These are phyloP conservation scores for Corylus heterophylla DNA, from an alignment of 306 rosid species.

Conservation along the genomic window DNA sequence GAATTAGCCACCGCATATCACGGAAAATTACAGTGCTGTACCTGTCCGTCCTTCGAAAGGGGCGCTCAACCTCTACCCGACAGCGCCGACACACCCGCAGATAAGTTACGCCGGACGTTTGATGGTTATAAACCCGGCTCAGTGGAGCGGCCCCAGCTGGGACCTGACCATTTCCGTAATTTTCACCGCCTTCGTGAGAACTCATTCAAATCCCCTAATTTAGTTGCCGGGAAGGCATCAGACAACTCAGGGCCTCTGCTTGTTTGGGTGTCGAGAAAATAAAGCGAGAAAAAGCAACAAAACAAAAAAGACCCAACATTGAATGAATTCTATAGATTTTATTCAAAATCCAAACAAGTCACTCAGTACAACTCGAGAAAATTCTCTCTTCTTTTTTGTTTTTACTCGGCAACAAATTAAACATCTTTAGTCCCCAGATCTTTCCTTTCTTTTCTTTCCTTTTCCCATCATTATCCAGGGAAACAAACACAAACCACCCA, in stretches of 20 bases:
- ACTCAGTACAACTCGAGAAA: too few species aligned
- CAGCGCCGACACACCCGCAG: not conserved
- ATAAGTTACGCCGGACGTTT: conserved; percentile 15
- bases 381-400: not conserved
- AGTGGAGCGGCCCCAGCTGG: not conserved
- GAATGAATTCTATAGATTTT: not conserved
- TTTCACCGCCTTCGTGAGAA: not conserved
- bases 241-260: not conserved
- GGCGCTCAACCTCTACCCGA: not conserved
- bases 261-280: conserved; percentile 16
- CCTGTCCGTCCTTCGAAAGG: conserved; percentile 16
- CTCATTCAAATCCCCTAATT: not conserved
- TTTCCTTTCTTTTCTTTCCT: too few species aligned
- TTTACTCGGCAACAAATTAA: not conserved
- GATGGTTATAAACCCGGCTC: not conserved
- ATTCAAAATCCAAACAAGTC: not conserved
- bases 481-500: not conserved
- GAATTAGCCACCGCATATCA: conserved; percentile 27
- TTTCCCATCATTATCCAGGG: conserved; percentile 19
- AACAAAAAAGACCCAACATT: not conserved
- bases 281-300: not conserved
- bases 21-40: conserved; percentile 40
- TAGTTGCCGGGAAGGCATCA: not conserved
- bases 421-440: not conserved
- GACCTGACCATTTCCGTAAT: conserved; percentile 17